Evolutionary conservation across 2,329 filamentous ascomycete genomes (phyloP), one percentile per base, ranked within the genome.

Genomic region (Zasmidium cellare): DNA sequence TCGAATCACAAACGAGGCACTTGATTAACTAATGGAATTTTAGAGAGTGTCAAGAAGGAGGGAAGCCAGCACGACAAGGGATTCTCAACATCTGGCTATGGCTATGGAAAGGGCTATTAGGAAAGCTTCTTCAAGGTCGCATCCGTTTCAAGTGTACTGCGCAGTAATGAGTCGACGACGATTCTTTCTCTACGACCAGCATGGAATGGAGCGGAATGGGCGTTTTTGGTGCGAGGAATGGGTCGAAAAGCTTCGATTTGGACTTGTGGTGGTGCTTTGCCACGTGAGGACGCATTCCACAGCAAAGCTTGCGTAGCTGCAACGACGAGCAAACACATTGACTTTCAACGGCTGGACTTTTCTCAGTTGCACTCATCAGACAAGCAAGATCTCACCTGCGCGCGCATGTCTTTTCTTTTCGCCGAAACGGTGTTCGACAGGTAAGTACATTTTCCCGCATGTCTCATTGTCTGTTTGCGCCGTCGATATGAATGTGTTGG

Each of bases 401-500:
- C 38, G 41, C 19, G 44, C 49, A 53, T 44, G 46, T 51, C 44
- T 24, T 44, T n/a, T 38, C 11, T 22, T 41, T 50, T 49, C 11
- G 11, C 25, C 11, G 25, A 28, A 11, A 11, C 11, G 25, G 25
- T 24, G 25, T 16, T 46, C 24, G 38, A 46, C 31, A 46, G 45
- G 54, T 55, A 19, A 54, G 55, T 58, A 18, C 25, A 55, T 28
- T 11, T 35, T 46, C 23, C 55, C 41, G 46, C 41, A 35, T 18
- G 44, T 56, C 44, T 58, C 59, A 65, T 67, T 67, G 63, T 68
- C 51, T 59, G 61, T 61, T 58, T 59, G 58, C 62, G 59, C 57
- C 20, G 41, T 54, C n/a, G 49, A 49, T 41, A 49, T 48, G 55
- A 25, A 59, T 61, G 56, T 63, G 51, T 59, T 47, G 51, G 9